Percentiles rank a stretch among this genome's conserved stretches.
These are phyloP conservation scores for Neonectria hederae DNA, from an alignment of 2,329 filamentous ascomycete genomes.

Conservation along the genomic window DNA sequence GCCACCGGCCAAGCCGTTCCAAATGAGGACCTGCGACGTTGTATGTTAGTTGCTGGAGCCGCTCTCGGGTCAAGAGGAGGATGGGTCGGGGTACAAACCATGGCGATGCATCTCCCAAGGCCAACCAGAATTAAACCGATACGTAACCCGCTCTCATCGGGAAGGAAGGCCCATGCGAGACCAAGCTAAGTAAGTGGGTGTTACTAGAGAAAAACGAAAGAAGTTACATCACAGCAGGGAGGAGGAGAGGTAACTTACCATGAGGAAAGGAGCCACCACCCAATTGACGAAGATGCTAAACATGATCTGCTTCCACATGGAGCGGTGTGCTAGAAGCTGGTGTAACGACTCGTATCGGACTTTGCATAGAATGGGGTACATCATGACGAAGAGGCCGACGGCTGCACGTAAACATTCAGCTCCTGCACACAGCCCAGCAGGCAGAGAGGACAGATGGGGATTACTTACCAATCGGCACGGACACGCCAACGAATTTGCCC, in stretches of 20 bases:
- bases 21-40: slow-evolving; percentile 64
- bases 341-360: slow-evolving; percentile 82
- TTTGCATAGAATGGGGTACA: slow-evolving; percentile 93
- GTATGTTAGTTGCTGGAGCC: not conserved
- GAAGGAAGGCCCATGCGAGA: slow-evolving; percentile 74
- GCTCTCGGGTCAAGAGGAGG: not conserved
- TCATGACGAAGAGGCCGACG: slow-evolving; percentile 86
- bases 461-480: slow-evolving; percentile 68
- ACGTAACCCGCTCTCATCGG: slow-evolving; percentile 65
- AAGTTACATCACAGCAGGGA: no score
- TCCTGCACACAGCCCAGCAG: not conserved
- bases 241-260: slow-evolving; percentile 61
- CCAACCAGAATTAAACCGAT: slow-evolving; percentile 84
- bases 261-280: slow-evolving; percentile 83
- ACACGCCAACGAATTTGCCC: slow-evolving; percentile 76
- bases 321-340: slow-evolving; percentile 66
- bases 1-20: slow-evolving; percentile 76
- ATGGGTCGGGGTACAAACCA: slow-evolving; percentile 63
- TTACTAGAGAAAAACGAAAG: not conserved
- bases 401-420: slow-evolving; percentile 55
- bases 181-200: slow-evolving; percentile 58
- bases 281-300: slow-evolving; percentile 84
- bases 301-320: slow-evolving; percentile 80
- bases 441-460: not conserved
- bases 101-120: slow-evolving; percentile 86